These are phyloP conservation scores for Haplosporangium sp. DNA, from an alignment of 371 early-diverging fungal species.

Conservation along the genomic window DNA sequence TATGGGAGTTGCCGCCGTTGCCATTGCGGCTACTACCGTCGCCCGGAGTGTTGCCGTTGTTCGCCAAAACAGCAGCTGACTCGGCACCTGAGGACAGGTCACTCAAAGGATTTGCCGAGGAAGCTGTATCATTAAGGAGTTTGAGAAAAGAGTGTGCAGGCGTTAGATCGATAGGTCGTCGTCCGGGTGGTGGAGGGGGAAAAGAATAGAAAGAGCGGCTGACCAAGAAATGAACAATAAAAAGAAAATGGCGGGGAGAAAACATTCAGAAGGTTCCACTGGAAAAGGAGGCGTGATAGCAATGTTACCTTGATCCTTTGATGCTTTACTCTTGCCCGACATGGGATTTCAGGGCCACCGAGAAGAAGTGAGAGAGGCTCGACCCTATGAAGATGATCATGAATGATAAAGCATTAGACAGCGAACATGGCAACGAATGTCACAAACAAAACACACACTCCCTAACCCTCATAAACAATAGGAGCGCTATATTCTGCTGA, in stretches of 20 bases:
- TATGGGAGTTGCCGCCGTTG: slow-evolving; percentile 15
- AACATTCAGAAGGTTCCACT: not conserved
- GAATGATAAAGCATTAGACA: not conserved
- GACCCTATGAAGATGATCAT: slow-evolving; percentile 13
- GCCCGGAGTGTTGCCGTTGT: slow-evolving; percentile 4
- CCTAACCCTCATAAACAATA: no score
- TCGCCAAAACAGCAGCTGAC: slow-evolving; percentile 12
- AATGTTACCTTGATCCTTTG: slow-evolving; percentile 45
- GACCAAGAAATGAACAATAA: not conserved
- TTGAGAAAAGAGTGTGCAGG: no score
- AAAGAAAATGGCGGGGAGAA: not conserved
- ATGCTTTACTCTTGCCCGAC: slow-evolving; percentile 48
- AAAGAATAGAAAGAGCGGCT: not conserved
- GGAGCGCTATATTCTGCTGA: no score
- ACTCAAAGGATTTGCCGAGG: slow-evolving; percentile 44
- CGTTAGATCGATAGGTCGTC: no score
- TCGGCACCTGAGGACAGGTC: slow-evolving; percentile 43
- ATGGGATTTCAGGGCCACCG: slow-evolving; percentile 48
- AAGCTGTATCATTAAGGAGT: slow-evolving; percentile 7
- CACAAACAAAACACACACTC: no score
- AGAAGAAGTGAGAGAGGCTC: slow-evolving; percentile 12
- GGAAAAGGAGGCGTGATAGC: not conserved
- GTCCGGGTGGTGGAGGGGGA: not conserved
- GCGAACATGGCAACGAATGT: not conserved
- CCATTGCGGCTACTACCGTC: slow-evolving; percentile 5